These are phyloP conservation scores for Phytophthora pseudosyringae DNA, from an alignment of 352 stramenopile genomes.

Conservation along the genomic window DNA sequence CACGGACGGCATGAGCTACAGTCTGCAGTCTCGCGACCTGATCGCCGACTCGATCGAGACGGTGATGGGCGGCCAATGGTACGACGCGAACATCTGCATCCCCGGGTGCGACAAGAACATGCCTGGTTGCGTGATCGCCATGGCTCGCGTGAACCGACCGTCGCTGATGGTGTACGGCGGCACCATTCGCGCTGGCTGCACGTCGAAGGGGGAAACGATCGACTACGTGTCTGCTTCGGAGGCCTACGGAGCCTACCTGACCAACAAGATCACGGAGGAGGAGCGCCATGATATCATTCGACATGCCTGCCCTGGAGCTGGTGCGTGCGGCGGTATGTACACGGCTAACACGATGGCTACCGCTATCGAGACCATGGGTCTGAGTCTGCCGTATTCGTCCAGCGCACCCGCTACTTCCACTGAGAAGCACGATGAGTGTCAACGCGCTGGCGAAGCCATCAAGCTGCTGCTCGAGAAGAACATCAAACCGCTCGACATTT, in stretches of 20 bases:
- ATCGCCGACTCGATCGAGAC: constrained; percentile 99
- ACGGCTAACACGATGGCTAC: constrained; percentile 99
- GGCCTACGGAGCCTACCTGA: constrained; percentile 95
- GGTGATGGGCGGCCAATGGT: constrained; percentile 98
- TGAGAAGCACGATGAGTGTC: constrained; percentile 95
- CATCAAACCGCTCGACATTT: constrained; percentile 98
- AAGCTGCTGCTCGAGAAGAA: constrained; percentile 93
- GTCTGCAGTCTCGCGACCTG: constrained; percentile 95
- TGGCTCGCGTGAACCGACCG: constrained; percentile 97
- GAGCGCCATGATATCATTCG: constrained; percentile 94
- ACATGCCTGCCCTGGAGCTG: constrained; percentile 94
- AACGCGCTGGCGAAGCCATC: constrained; percentile 89
- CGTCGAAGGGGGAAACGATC: constrained; percentile 84
- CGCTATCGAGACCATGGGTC: constrained; percentile 96
- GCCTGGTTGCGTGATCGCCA: constrained; percentile 98
- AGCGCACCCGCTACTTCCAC: constrained; percentile 94
- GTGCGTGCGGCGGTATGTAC: constrained; percentile 99
- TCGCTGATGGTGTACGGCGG: constrained; percentile 99
- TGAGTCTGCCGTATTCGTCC: constrained; percentile 97
- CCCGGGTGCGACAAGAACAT: constrained; percentile 99
- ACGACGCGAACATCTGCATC: constrained; percentile 98
- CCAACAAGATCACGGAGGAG: constrained; percentile 91
- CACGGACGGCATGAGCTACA: constrained; percentile 97
- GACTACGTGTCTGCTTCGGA: constrained; percentile 98
- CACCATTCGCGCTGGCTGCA: constrained; percentile 96